Evolutionary conservation across 495 filamentous ascomycete genomes (phyloP), one percentile per base, ranked within the genome.

Genomic region (Penicillium salamii): DNA sequence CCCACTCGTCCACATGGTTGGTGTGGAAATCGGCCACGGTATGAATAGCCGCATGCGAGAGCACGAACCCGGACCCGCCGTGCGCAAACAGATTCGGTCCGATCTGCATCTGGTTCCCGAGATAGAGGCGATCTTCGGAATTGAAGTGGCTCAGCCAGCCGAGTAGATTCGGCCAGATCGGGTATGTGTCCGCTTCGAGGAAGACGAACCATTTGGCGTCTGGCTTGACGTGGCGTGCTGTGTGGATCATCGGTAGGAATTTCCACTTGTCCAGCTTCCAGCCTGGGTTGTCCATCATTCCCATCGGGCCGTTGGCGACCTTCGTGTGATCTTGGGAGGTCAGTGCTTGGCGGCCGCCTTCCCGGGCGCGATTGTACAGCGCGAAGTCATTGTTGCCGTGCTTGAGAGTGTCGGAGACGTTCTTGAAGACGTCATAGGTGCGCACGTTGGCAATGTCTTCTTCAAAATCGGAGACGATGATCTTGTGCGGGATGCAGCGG

Each of bases 251-350:
- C 3, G 83, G 80, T 5, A 88, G 67, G 59, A 87, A 87, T 63
- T 87, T 88, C 74, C 81, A 87, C 59, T 85, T 86, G 63, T 88
- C 84, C 12, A 86, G 68, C 44, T 72, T 75, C 83, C 84, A 89
- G 17, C 80, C 85, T 1, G 72, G 69, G 20, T 72, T 74, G 17
- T 63, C 61, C 3, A 40, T 54, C 53, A 69, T 72, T 7, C 70
- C 72, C 26, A 61, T 52, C 0, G 66, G 51, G 13, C 61, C 55
- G 44, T 68, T 72, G 29, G 50, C 49, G 36, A 72, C 70, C 24
- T 69, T 59, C 13, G 32, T 54, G 4, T 58, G 37, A 43, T 71
- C 64, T 17, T 65, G 46, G 1, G 34, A 12, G 0, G 51, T 58
- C n/a, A 75, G 64, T 3, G 64, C 71, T 15, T 52, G 37, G 14